Evolutionary conservation across 2,329 filamentous ascomycete genomes (phyloP), one percentile per base, ranked within the genome.

Genomic region (Ilyonectria destructans): DNA sequence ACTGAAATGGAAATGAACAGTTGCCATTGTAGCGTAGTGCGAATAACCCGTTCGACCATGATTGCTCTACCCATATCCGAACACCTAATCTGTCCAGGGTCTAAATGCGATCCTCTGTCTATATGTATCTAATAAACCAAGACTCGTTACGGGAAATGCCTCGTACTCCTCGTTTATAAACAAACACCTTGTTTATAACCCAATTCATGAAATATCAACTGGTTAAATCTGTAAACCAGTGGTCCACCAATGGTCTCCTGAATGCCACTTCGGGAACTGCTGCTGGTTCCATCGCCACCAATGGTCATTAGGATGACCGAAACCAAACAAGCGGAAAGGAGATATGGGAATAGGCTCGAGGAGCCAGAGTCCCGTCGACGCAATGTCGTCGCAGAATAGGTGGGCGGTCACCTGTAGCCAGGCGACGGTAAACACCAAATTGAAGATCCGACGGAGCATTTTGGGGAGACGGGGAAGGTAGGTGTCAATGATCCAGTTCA

Each of bases 301-400:
- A 1, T 85, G 82, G 74, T 93, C 90, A 0, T 87, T 88, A 19
- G 85, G 80, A 1, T 83, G 82, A 0, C 92, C 92, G 37, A 91
- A 83, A 0, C 92, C 91, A 17, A 95, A 37, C 2, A 86, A 88
- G 29, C 94, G 85, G n/a, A 95, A 77, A 1, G 87, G 77, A 61
- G 93, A 97, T 9, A 96, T 71, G 0, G 95, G 94, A n/a, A 97
- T 81, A 0, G 94, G 94, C 80, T 98, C 94, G 69, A 90, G 90
- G 15, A 97, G 80, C 93, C 93, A 97, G 0, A 97, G 76, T 0
- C 93, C 94, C 1, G 90, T 88, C 12, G 87, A 85, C 0, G 91
- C 87, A 77, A 97, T 90, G 75, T 98, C 95, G 77, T 97, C 90
- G 12, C 90, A 84, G n/a, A 97, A 85, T 40, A 90, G 79, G 46